A percentile compares a stretch with the other conserved stretches of the same genome.
Conservation (phyloP, 352 stramenopile species). For the Pythium rhizo-oryzae region DNA sequence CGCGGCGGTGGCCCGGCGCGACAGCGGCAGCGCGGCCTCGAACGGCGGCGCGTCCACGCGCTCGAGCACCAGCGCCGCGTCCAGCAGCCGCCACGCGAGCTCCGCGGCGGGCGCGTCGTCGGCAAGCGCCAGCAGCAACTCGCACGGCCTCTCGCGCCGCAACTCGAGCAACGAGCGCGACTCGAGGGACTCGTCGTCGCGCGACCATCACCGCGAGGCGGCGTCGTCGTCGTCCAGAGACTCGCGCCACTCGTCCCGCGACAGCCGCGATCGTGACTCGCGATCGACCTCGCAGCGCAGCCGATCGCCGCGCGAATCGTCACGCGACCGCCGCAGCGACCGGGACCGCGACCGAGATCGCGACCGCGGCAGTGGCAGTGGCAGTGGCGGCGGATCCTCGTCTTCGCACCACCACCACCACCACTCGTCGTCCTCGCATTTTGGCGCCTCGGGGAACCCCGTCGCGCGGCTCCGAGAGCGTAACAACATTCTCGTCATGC, state of each 20-base stretch:
- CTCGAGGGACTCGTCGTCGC: conserved; percentile 31
- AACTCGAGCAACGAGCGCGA: conserved; percentile 36
- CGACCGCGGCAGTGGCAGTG: conserved; percentile 25
- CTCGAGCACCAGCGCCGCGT: conserved; percentile 17
- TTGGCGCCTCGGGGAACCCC: conserved; percentile 51
- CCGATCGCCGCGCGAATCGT: conserved; percentile 25
- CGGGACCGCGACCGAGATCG: conserved; percentile 36
- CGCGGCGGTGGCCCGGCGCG: conserved; percentile 19
- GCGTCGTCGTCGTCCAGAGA: conserved; percentile 25
- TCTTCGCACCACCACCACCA: conserved; percentile 18
- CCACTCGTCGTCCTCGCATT: conserved; percentile 37
- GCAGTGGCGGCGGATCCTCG: conserved; percentile 27
- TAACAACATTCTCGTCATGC: conserved; percentile 80
- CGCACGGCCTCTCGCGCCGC: conserved; percentile 42
- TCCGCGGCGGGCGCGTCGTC: conserved; percentile 4
- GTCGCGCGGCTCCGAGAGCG: conserved; percentile 59
- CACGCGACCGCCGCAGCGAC: conserved; percentile 31
- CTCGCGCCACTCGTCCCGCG: conserved; percentile 19
- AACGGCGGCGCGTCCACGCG: conserved; percentile 16
- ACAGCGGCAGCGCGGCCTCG: conserved; percentile 23
- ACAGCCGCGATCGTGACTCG: conserved; percentile 23
- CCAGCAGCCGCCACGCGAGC: conserved; percentile 18
- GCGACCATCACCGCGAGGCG: conserved; percentile 34
- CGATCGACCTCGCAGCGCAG: conserved; percentile 26
- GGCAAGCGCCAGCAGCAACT: conserved; percentile 2